phyloP scores from a whole-genome alignment of 257 asterid species.

The Thymus quinquecostatus region DNA sequence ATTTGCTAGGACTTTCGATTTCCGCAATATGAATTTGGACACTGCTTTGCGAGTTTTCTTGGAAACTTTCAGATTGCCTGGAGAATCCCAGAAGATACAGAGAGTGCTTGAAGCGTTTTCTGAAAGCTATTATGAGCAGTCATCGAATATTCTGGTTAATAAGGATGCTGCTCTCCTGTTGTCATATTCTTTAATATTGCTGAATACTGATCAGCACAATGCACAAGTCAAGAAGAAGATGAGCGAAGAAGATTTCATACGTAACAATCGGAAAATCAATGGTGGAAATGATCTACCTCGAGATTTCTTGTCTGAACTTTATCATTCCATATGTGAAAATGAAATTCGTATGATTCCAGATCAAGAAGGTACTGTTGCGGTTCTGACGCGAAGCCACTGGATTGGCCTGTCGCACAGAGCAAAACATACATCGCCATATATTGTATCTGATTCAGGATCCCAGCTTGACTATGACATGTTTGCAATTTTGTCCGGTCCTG shows the following conservation, averaged over 20 bases:
- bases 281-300: conserved; percentile 95
- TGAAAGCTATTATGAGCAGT: conserved; percentile 83
- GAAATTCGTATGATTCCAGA: conserved; percentile 90
- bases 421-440: conserved; percentile 65
- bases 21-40: conserved; percentile 74
- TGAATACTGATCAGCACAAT: conserved; percentile 92
- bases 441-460: conserved; percentile 59
- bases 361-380: conserved; percentile 54
- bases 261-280: conserved; percentile 84
- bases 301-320: conserved; percentile 78
- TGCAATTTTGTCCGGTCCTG: conserved; percentile 76
- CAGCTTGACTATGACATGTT: conserved; percentile 84
- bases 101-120: conserved; percentile 96
- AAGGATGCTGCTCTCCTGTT: conserved; percentile 88
- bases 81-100: conserved; percentile 96
- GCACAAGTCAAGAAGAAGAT: conserved; percentile 95
- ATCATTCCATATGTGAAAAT: conserved; percentile 78
- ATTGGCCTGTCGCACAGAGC: conserved; percentile 79
- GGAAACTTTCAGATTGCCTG: conserved; percentile 92
- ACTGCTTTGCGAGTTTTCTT: conserved; percentile 83
- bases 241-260: conserved; percentile 93
- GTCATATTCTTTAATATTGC: conserved; percentile 87
- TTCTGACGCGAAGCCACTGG: conserved; percentile 78
- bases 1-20: conserved; percentile 81
- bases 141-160: conserved; percentile 74